phyloP scores from a whole-genome alignment of 371 early-diverging fungal genomes.

The Apophysomyces sp. region DNA sequence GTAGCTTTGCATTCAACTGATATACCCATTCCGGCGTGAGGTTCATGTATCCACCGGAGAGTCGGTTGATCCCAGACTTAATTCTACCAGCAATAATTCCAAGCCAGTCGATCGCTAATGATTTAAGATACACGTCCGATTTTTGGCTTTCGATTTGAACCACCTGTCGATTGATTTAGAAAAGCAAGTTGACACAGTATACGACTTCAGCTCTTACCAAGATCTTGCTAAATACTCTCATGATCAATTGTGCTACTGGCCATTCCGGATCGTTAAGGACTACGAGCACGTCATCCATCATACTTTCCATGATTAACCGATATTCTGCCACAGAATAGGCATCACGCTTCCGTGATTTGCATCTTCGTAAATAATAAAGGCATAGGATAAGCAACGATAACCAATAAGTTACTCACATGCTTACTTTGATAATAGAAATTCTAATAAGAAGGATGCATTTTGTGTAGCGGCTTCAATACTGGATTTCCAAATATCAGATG shows the following conservation, averaged over 20 bases:
- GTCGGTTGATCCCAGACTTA: conserved; percentile 28
- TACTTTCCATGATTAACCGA: conserved; percentile 62
- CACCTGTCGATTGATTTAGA: conserved; percentile 27
- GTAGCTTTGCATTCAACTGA: conserved; percentile 24
- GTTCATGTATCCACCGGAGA: conserved; percentile 9
- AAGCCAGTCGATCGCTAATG: conserved; percentile 76
- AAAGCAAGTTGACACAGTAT: no score
- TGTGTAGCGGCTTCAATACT: conserved; percentile 58
- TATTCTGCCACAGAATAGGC: conserved; percentile 69
- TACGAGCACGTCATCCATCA: conserved; percentile 72
- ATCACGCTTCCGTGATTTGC: conserved; percentile 51
- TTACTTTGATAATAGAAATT: conserved; percentile 64
- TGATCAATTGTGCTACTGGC: conserved; percentile 82
- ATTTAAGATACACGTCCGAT: conserved; percentile 57
- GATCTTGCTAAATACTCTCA: conserved; percentile 61
- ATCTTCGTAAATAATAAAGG: no score
- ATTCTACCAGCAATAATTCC: conserved; percentile 65
- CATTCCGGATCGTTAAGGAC: conserved; percentile 87
- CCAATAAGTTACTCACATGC: neutral
- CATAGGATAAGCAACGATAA: neutral
- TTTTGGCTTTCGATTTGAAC: conserved; percentile 59
- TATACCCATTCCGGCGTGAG: conserved; percentile 40
- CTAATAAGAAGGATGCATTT: conserved; percentile 63
- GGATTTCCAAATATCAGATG: conserved; percentile 28
- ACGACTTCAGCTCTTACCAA: no score